These are phyloP conservation scores for Cytospora paraplurivora DNA, from an alignment of 2,329 filamentous ascomycete species.

Conservation along the genomic window DNA sequence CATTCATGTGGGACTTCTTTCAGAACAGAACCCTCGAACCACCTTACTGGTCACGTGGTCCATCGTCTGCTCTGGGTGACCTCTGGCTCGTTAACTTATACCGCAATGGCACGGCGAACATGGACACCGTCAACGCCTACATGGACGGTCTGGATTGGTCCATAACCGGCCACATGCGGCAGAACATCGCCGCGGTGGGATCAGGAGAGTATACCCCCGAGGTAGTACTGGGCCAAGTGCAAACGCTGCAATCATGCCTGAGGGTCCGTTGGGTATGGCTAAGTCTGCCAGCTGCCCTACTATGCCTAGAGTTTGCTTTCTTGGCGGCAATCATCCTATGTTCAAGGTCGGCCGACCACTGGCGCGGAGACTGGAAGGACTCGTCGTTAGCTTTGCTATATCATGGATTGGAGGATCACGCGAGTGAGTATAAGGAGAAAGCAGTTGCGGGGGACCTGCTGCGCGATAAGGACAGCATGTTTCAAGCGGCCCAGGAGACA, in stretches of 20 bases:
- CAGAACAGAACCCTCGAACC: not conserved
- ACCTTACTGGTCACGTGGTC: not conserved
- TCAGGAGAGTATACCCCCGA: not conserved
- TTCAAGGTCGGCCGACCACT: not conserved
- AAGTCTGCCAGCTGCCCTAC: not conserved
- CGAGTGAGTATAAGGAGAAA: not conserved
- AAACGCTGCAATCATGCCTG: not conserved
- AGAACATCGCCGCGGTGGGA: not conserved
- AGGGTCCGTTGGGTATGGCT: conserved; percentile 3
- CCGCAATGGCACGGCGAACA: not conserved
- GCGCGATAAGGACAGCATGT: not conserved
- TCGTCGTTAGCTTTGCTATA: conserved; percentile 2
- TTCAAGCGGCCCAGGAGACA: not conserved
- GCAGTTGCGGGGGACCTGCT: not conserved
- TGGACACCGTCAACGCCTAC: not conserved
- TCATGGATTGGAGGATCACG: not conserved
- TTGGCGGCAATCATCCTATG: not conserved
- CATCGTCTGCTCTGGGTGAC: not conserved
- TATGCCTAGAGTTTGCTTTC: not conserved
- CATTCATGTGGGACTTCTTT: not conserved
- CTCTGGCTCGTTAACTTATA: conserved; percentile 8
- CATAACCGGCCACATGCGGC: conserved; percentile 1
- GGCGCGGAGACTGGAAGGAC: conserved; percentile 4
- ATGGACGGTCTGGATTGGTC: conserved; percentile 5
- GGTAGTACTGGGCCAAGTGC: not conserved